A percentile compares a stretch with the other conserved stretches of the same genome.
These are phyloP conservation scores for Phytopythium vexans DNA, from an alignment of 352 stramenopile genomes.

Conservation along the genomic window DNA sequence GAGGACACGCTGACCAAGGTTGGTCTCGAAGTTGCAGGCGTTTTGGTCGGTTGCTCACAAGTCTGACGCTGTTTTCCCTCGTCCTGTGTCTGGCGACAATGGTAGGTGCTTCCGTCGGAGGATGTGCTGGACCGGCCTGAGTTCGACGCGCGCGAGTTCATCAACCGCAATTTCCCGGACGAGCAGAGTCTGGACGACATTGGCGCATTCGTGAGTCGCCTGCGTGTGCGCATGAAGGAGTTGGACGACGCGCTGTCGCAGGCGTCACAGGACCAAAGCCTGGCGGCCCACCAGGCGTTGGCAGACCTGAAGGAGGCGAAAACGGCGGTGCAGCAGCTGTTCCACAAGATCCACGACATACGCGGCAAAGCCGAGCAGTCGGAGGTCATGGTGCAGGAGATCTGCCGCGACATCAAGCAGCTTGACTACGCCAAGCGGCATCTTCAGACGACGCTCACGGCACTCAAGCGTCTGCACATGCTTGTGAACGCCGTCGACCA, in stretches of 20 bases:
- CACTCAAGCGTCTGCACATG: constrained; percentile 97
- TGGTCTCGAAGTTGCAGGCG: not conserved
- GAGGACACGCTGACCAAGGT: constrained; percentile 57
- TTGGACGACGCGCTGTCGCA: constrained; percentile 78
- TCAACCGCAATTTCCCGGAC: constrained; percentile 92
- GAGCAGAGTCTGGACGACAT: constrained; percentile 79
- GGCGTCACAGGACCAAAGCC: constrained; percentile 73
- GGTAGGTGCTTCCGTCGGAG: constrained; percentile 70
- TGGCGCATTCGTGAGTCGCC: constrained; percentile 78
- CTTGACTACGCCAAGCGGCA: constrained; percentile 98
- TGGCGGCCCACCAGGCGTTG: constrained; percentile 73
- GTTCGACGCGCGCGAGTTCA: constrained; percentile 91
- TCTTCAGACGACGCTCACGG: constrained; percentile 93
- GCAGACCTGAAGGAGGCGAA: constrained; percentile 84
- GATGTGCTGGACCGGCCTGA: constrained; percentile 85
- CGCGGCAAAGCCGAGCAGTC: constrained; percentile 93
- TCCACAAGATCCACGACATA: constrained; percentile 92
- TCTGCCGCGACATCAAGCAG: constrained; percentile 98
- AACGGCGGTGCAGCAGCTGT: constrained; percentile 84
- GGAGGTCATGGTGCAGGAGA: constrained; percentile 97
- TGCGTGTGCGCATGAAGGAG: constrained; percentile 75
- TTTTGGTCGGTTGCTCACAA: no score
- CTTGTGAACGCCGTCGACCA: constrained; percentile 96
- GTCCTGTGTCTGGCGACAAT: not conserved
- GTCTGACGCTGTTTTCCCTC: no score